Evolutionary conservation across 1,284 basidiomycete genomes (phyloP).

Genomic region (Leccinum griseonigrum): DNA sequence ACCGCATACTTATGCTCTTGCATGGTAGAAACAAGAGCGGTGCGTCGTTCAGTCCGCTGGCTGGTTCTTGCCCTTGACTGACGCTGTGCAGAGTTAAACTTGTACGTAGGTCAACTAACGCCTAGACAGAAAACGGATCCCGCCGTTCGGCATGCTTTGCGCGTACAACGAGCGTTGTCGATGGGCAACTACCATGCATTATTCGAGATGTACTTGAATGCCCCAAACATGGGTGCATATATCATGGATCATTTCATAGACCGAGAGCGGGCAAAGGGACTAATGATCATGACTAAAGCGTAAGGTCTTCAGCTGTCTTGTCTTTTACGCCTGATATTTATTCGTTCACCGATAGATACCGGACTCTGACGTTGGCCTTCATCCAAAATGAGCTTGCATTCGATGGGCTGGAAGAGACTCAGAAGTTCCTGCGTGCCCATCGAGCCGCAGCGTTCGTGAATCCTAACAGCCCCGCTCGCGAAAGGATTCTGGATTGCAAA

Average conservation of each 20-base stretch:
- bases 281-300: slow-evolving; percentile 92
- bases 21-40: slow-evolving; percentile 95
- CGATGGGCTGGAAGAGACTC: slow-evolving; percentile 61
- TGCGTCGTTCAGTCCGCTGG: slow-evolving; percentile 37
- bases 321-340: not conserved
- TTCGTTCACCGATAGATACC: slow-evolving; percentile 58
- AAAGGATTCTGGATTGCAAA: slow-evolving; percentile 71
- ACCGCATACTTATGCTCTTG: slow-evolving; percentile 94
- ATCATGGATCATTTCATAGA: slow-evolving; percentile 99
- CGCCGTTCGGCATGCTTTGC: slow-evolving; percentile 86
- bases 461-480: slow-evolving; percentile 52
- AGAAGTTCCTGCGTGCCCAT: slow-evolving; percentile 73
- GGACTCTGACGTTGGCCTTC: slow-evolving; percentile 73
- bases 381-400: slow-evolving; percentile 84
- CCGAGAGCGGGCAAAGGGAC: slow-evolving; percentile 84
- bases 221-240: slow-evolving; percentile 97
- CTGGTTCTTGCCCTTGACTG: not conserved
- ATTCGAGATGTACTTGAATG: slow-evolving; percentile 81
- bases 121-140: slow-evolving; percentile 78
- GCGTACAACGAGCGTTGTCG: slow-evolving; percentile 84
- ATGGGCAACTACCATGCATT: slow-evolving; percentile 94
- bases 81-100: slow-evolving; percentile 75
- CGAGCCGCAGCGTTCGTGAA: slow-evolving; percentile 70
- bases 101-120: slow-evolving; percentile 95
- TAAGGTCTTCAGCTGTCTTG: slow-evolving; percentile 40